Evolutionary conservation across 805 yeast genomes (phyloP).

Genomic region (Starmerella floris): DNA sequence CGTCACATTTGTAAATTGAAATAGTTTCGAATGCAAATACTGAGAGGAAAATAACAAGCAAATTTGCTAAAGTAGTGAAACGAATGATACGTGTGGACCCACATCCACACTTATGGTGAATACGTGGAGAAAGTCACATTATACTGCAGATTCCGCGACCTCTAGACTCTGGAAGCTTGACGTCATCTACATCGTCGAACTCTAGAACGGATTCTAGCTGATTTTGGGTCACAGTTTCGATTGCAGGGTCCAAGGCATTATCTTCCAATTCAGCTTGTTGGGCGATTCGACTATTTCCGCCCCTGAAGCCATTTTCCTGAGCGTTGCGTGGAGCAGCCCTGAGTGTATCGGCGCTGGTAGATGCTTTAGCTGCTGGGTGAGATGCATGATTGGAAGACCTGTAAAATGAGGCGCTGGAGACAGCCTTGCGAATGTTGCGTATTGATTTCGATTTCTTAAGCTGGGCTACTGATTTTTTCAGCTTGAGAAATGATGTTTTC

Average conservation of each 20-base stretch:
- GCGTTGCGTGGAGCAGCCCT: not conserved
- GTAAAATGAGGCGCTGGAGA: constrained; percentile 12
- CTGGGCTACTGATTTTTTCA: constrained; percentile 16
- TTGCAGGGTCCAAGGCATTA: not conserved
- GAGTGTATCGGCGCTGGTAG: not conserved
- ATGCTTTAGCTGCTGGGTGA: not conserved
- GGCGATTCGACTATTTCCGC: too few species aligned
- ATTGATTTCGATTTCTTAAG: constrained; percentile 14
- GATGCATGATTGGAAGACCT: not conserved
- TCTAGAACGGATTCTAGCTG: not conserved
- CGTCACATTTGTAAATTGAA: too few species aligned
- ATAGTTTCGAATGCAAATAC: too few species aligned
- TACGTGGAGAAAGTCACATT: not conserved
- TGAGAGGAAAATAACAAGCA: too few species aligned
- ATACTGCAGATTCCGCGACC: not conserved
- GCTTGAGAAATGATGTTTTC: constrained; percentile 12
- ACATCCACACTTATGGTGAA: too few species aligned
- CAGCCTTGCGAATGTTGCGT: constrained; percentile 12
- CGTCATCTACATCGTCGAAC: not conserved
- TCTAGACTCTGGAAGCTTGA: too few species aligned
- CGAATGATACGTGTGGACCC: too few species aligned
- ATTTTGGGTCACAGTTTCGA: not conserved
- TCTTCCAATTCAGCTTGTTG: not conserved
- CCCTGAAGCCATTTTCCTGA: not conserved
- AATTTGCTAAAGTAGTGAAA: too few species aligned